Conservation (phyloP, 1,284 basidiomycete species). For the Trichosporon coremiiforme region DNA sequence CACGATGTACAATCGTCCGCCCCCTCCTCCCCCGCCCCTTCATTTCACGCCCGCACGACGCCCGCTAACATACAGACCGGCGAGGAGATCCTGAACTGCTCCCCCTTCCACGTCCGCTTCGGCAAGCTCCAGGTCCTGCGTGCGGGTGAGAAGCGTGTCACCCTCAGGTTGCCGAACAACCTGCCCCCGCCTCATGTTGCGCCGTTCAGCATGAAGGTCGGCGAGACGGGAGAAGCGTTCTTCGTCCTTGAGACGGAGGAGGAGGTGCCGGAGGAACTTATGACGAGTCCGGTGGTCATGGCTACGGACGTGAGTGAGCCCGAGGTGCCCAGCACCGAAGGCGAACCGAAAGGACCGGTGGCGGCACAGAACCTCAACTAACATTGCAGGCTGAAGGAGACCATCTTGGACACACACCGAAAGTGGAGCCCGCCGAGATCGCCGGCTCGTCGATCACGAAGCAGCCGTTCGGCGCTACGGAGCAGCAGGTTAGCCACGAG, state of each 20-base stretch:
- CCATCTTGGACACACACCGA: slow-evolving; percentile 9
- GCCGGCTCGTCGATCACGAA: slow-evolving; percentile 36
- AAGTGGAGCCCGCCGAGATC: slow-evolving; percentile 3
- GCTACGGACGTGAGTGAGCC: slow-evolving; percentile 50
- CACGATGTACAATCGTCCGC: not conserved
- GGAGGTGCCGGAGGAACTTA: slow-evolving; percentile 87
- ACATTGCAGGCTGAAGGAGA: slow-evolving; percentile 20
- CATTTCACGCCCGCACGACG: not conserved
- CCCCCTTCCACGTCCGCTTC: slow-evolving; percentile 97
- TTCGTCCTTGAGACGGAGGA: slow-evolving; percentile 97
- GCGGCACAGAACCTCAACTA: not conserved
- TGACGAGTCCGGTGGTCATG: slow-evolving; percentile 83
- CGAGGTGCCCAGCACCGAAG: not conserved
- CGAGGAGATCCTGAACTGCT: slow-evolving; percentile 74
- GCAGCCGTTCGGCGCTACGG: slow-evolving; percentile 53
- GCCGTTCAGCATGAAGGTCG: slow-evolving; percentile 98
- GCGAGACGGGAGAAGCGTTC: slow-evolving; percentile 97
- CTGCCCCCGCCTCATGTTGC: slow-evolving; percentile 53
- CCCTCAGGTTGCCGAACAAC: slow-evolving; percentile 65
- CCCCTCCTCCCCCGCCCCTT: not conserved
- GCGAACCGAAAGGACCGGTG: too few species aligned
- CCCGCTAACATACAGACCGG: slow-evolving; percentile 38
- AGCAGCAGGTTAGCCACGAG: slow-evolving; percentile 36
- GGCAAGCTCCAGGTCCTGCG: slow-evolving; percentile 96
- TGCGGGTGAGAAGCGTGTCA: slow-evolving; percentile 93